Evolutionary conservation across 352 stramenopile genomes (phyloP), one percentile per base, ranked within the genome.

Genomic region (Globisporangium ultimum): DNA sequence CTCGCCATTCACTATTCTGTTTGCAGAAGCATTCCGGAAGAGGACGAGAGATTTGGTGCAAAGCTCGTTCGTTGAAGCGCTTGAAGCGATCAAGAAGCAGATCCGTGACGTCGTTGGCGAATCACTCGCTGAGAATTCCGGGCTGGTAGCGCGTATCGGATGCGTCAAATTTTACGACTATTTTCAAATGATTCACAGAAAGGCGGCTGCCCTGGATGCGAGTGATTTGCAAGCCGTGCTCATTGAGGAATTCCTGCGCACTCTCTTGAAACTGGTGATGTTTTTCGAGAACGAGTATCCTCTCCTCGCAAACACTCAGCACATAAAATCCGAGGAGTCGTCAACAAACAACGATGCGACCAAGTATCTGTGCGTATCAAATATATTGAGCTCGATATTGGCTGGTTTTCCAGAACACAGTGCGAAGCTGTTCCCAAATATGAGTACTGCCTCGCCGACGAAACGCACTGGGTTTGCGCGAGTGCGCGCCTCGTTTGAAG

Each of bases 161-260:
- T 73, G 67, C 22, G 54, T 90, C 21, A 75, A 73, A n/a, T 93
- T 91, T 48, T 93, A 91, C 54, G 71, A 91, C 38, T 80, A 81
- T 54, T 93, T 93, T 56, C 76, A 89, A 42, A 70, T 40, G 15
- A 91, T 93, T 38, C 78, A 89, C 53, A 80, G 80, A 53, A 85
- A 79, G 42, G 71, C 83, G 6, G 76, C 68, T 17, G 75, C 74
- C 28, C 50, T 93, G 42, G 69, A 90, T 62, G 77, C 78, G 47
- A 88, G 76, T 55, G 81, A 93, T 46, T 67, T 95, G 32, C 86
- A 95, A 55, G 76, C 68, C 18, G 82, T 95, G 2, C 47, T 95
- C 28, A 76, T 72, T 0, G 84, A 93, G 64, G 86, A 93, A 45
- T 91, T 89, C 53, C 59, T 93, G 61, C 71, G 84, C 13, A 83